Conservation (phyloP, 2,329 filamentous ascomycete species). For the Diaporthe citri region DNA sequence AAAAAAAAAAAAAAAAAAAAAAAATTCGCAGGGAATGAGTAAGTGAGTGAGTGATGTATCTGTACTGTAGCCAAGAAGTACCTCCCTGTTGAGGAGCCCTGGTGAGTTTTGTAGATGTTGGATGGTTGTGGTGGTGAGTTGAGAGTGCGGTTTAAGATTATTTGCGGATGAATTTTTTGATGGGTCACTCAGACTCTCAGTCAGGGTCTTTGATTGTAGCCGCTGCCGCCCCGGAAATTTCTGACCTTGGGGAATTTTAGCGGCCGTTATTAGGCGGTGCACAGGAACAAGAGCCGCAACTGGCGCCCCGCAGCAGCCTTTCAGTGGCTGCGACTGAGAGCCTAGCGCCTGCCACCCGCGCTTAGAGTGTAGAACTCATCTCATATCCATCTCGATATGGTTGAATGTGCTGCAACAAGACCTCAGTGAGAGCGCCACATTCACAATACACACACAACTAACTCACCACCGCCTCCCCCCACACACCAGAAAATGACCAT, state of each 20-base stretch:
- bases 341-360: background rate
- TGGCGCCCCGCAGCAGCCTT: slow-evolving; percentile 19
- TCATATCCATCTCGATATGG: background rate
- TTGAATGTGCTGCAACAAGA: background rate
- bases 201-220: background rate
- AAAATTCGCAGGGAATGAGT: background rate
- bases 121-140: background rate
- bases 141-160: background rate
- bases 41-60: background rate
- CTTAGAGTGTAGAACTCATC: background rate
- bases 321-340: background rate
- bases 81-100: background rate
- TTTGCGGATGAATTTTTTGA: slow-evolving; percentile 5
- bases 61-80: background rate
- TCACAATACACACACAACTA: background rate
- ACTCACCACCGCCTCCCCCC: background rate
- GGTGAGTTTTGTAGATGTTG: slow-evolving; percentile 6
- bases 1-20: too few species aligned
- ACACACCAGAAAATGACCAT: slow-evolving; percentile 77
- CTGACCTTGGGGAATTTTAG: slow-evolving; percentile 5
- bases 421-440: background rate
- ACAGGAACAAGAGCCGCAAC: background rate
- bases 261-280: slow-evolving; percentile 4
- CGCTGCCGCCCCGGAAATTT: slow-evolving; percentile 19
- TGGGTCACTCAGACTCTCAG: background rate